These are phyloP conservation scores for Penicillium sp. DNA, from an alignment of 2,329 filamentous ascomycete species.

Conservation along the genomic window DNA sequence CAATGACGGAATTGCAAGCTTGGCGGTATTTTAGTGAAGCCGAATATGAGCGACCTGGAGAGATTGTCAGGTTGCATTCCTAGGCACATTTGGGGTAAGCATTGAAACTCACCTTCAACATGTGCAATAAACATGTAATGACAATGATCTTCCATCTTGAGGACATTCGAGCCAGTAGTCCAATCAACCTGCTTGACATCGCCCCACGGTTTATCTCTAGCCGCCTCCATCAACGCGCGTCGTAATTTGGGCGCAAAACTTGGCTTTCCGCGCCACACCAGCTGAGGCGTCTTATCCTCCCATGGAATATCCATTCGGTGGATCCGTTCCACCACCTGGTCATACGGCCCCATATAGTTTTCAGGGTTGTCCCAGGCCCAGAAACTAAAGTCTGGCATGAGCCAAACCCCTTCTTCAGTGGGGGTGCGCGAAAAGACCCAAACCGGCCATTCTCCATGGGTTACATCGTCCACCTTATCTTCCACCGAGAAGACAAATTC, in stretches of 20 bases:
- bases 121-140: slow-evolving; percentile 54
- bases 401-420: slow-evolving; percentile 46
- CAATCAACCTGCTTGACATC: slow-evolving; percentile 48
- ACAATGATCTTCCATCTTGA: slow-evolving; percentile 54
- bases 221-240: slow-evolving; percentile 40
- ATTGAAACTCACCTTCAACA: slow-evolving; percentile 47
- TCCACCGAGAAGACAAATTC: slow-evolving; percentile 50
- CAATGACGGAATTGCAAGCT: slow-evolving; percentile 49
- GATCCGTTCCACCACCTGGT: slow-evolving; percentile 37
- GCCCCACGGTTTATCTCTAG: slow-evolving; percentile 46
- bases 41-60: slow-evolving; percentile 46
- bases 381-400: slow-evolving; percentile 55
- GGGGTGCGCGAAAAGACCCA: slow-evolving; percentile 46
- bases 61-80: not conserved
- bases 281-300: slow-evolving; percentile 41
- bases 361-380: slow-evolving; percentile 48
- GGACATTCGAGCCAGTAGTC: slow-evolving; percentile 42
- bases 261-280: slow-evolving; percentile 52
- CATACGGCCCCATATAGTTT: slow-evolving; percentile 38
- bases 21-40: slow-evolving; percentile 53
- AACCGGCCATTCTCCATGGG: slow-evolving; percentile 35
- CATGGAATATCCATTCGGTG: slow-evolving; percentile 31
- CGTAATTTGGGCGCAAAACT: slow-evolving; percentile 45
- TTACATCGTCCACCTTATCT: slow-evolving; percentile 46
- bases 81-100: not conserved